A percentile compares a stretch with the other conserved stretches of the same genome.
Conservation (phyloP, 73 alveolate genomes). For the Chromera velia region DNA sequence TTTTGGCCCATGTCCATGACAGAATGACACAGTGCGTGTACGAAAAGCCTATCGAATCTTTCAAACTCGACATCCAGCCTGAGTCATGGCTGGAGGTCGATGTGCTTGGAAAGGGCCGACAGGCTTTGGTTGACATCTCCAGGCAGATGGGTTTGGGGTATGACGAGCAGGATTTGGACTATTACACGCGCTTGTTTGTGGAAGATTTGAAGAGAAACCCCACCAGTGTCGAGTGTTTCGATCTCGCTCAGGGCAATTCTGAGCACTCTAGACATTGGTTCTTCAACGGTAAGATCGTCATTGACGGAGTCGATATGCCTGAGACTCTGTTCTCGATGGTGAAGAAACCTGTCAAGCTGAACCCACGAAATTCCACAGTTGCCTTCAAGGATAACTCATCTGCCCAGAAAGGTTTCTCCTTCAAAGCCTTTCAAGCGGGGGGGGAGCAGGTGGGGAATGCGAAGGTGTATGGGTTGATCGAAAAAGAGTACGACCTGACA, state of each 20-base stretch:
- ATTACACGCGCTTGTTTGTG: slow-evolving; percentile 25
- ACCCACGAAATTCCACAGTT: not conserved
- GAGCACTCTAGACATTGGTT: slow-evolving; percentile 47
- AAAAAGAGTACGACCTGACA: slow-evolving; percentile 30
- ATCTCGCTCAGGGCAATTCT: slow-evolving; percentile 45
- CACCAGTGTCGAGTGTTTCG: slow-evolving; percentile 45
- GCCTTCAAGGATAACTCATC: slow-evolving; percentile 45
- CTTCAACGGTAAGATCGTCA: slow-evolving; percentile 45
- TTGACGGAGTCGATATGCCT: slow-evolving; percentile 42
- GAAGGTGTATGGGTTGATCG: not conserved
- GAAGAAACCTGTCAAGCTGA: slow-evolving; percentile 27
- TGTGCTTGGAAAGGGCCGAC: slow-evolving; percentile 33
- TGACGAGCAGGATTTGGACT: slow-evolving; percentile 46
- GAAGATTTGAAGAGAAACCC: slow-evolving; percentile 46
- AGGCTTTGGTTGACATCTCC: slow-evolving; percentile 25
- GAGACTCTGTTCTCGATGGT: slow-evolving; percentile 38
- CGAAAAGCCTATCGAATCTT: slow-evolving; percentile 21
- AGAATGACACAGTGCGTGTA: slow-evolving; percentile 46
- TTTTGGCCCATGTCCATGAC: slow-evolving; percentile 27
- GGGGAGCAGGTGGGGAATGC: not conserved
- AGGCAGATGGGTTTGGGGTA: slow-evolving; percentile 42
- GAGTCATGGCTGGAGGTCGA: slow-evolving; percentile 31
- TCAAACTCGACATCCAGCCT: slow-evolving; percentile 4
- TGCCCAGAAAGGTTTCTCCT: slow-evolving; percentile 18
- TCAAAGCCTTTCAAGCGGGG: not conserved